Conservation (phyloP, 2,329 filamentous ascomycete genomes). For the Stenocarpella maydis region DNA sequence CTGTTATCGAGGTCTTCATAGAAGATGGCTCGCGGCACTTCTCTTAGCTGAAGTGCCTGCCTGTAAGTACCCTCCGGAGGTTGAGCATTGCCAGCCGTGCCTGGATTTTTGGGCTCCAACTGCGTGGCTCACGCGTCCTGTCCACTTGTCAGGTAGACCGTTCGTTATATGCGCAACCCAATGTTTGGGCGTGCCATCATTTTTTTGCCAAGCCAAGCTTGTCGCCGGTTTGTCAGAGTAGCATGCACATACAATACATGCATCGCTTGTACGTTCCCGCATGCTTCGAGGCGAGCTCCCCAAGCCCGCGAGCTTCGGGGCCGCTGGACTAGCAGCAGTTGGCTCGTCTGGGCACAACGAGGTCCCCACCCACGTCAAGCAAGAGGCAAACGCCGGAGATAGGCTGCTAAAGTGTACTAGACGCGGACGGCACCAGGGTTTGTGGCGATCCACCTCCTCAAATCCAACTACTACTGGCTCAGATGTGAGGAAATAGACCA, state of each 20-base stretch:
- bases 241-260: background rate
- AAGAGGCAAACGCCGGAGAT: background rate
- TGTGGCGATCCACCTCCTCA: background rate
- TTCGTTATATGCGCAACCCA: background rate
- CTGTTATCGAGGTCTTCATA: background rate
- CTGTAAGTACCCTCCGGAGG: background rate
- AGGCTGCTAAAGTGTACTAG: no score
- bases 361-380: background rate
- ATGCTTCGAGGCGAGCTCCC: background rate
- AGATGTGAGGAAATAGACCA: background rate
- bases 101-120: background rate
- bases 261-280: no score
- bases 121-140: background rate
- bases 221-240: background rate
- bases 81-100: background rate
- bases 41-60: background rate
- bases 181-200: background rate
- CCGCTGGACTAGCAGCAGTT: background rate
- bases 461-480: constrained; percentile 8
- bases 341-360: background rate
- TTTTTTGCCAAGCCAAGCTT: background rate
- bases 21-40: background rate
- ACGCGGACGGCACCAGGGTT: background rate
- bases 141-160: background rate
- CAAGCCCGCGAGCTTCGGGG: background rate